phyloP scores from a whole-genome alignment of 306 rosid genomes.

The Inga leiocalycina region DNA sequence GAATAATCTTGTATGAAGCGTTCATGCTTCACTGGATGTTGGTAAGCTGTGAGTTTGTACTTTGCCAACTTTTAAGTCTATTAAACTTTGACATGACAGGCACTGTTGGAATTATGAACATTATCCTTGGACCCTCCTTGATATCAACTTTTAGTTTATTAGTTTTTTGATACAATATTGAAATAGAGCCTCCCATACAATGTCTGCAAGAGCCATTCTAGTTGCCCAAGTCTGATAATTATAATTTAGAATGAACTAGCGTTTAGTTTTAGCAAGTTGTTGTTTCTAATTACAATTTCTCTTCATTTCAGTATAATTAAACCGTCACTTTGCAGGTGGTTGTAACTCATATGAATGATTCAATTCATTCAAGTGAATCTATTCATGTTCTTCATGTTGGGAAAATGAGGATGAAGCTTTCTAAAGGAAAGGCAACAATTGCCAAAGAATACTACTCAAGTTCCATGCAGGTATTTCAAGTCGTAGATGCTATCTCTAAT shows the following conservation, averaged over 20 bases:
- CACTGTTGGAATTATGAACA: too few relatives aligned
- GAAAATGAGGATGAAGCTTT: conserved; percentile 88
- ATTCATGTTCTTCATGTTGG: conserved; percentile 83
- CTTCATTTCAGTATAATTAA: neutral
- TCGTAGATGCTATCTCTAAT: neutral
- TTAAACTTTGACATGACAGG: too few relatives aligned
- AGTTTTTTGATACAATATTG: too few relatives aligned
- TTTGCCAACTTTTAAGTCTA: too few relatives aligned
- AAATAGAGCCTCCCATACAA: too few relatives aligned
- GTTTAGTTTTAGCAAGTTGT: neutral
- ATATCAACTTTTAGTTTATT: too few relatives aligned
- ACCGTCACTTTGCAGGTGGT: conserved; percentile 64
- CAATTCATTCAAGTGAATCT: conserved; percentile 62
- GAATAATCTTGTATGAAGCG: too few relatives aligned
- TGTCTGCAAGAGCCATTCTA: too few relatives aligned
- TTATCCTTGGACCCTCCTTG: too few relatives aligned
- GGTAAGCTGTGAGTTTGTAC: too few relatives aligned
- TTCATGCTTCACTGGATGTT: too few relatives aligned
- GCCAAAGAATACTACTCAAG: conserved; percentile 83
- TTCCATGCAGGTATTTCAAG: conserved; percentile 76
- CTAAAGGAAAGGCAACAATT: conserved; percentile 68
- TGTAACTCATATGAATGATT: conserved; percentile 79
- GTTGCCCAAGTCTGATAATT: too few relatives aligned
- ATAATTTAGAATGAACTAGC: neutral
- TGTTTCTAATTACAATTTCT: neutral